Evolutionary conservation across 1,284 basidiomycete species (phyloP), one percentile per base, ranked within the genome.

Genomic region (Ceratobasidium sp.): DNA sequence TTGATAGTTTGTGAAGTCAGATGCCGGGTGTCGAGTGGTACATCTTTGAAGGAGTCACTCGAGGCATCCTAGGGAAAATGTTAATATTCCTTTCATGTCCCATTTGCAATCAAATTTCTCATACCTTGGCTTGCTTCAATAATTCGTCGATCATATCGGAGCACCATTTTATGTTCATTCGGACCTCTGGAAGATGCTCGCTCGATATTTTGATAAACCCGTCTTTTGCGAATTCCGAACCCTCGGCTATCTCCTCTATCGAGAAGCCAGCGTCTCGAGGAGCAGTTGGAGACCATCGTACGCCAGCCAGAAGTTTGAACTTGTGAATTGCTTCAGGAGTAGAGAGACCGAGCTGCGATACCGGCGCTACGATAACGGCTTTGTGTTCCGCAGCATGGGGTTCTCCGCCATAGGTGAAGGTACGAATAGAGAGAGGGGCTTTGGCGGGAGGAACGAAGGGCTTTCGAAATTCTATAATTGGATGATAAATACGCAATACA

Each of bases 181-280:
- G 86, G 0, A 90, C 87, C 78, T 89, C 86, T 2, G 90, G 89
- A 81, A 94, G 95, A 80, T 92, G 89, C 79, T 96, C 95, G 80
- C 93, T 94, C 0, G 92, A 88, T 75, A 97, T 93, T 83, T 95
- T 95, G 81, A 97, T 85, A 83, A 88, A 96, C 9, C 94, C 94
- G 74, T 93, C 82, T 45, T 83, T 47, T 6, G 56, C 75, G 41
- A 60, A 57, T 33, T 64, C 45, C n/a, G 57, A 63, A 19, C 31
- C 45, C 33, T 56, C 63, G 76, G 53, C 77, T 47, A 79, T 64
- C 64, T 86, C 84, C 22, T 80, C 76, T 24, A 78, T 82, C 36
- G 78, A 83, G 81, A 84, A 84, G 77, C 93, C 93, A 41, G 89
- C 86, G 77, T 93, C 90, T 29, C 85, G 83, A 2, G 93, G 93